These are phyloP conservation scores for Thuja plicata DNA, from an alignment of 83 land plant genomes.

Conservation along the genomic window DNA sequence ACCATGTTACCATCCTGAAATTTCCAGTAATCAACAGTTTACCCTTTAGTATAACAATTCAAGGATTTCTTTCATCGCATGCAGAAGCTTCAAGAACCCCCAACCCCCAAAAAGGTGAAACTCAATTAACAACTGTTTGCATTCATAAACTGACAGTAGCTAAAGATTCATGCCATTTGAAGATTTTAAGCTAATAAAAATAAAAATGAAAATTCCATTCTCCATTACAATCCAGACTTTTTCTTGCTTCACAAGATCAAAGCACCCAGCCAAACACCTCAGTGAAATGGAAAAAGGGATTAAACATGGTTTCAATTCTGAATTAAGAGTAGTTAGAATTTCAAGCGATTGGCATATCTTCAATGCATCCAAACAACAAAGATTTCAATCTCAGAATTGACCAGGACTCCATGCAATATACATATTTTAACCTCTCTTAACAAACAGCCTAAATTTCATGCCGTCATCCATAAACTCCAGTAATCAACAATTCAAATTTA, in stretches of 20 bases:
- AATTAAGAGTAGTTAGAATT: too few relatives aligned
- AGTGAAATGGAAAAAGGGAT: background rate
- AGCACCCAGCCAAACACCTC: background rate
- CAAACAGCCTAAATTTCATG: background rate
- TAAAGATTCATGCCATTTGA: background rate
- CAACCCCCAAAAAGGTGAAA: too few relatives aligned
- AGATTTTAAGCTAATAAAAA: too few relatives aligned
- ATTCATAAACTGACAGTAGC: background rate
- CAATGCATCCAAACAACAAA: background rate
- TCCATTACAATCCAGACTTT: background rate
- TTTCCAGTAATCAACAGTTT: background rate
- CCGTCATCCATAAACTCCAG: background rate
- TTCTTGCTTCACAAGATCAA: background rate
- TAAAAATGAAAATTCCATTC: background rate
- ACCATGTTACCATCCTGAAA: background rate
- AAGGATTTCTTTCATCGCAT: background rate
- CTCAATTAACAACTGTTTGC: background rate
- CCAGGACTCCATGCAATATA: background rate
- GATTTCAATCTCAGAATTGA: background rate
- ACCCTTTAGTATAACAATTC: background rate
- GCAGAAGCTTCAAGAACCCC: too few relatives aligned
- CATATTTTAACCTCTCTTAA: background rate
- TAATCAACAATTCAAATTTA: background rate
- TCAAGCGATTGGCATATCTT: background rate
- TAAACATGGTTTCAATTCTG: background rate